Base-by-base conservation (phyloP, 371 early-diverging fungal species). In the Lichtheimia ramosa region DNA sequence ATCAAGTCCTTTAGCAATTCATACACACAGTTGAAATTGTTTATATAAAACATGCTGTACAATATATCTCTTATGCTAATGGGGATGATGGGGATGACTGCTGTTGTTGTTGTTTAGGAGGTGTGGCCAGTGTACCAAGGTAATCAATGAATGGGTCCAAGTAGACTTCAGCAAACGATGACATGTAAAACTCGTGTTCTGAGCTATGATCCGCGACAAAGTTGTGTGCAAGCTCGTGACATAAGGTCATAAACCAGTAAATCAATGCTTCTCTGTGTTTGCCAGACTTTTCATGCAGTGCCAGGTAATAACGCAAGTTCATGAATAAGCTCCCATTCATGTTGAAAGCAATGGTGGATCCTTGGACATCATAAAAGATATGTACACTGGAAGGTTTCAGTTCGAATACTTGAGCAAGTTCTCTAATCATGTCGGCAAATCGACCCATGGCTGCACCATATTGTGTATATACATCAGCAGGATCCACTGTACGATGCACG, bases 141-240 rank as follows among this genome's bases (percentile, higher is more conserved):
- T 60, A 54, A n/a, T 52, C 43, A 39, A 78, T 83, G 25, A 86
- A 63, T 1, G 77, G 53, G 18, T 80, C 81, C n/a, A 91, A 70
- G 60, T 91, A 92, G 43, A 76, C 74, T 56, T 90, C 89, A 27
- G 92, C 92, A 78, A 90, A 92, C 0, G 85, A 83, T 13, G 84
- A 83, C 74, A 90, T 83, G 71, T 89, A 92, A 59, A 84, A 90
- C 69, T 87, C 89, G 54, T 89, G 87, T 58, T 85, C 68, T 12
- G 81, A 71, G 49, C 61, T 72, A 48, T 81, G 81, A 12, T 66
- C 77, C 7, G 65, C 51, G 1, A 90, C 85, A 73, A 93, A 93
- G 62, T 93, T 90, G 65, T 96, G 96, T 3, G 91, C 94, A 58
- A 96, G 67, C 70, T 94, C 96, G 67, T 96, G 96, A 62, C 92